A percentile compares a stretch with the other conserved stretches of the same genome.
Conservation (phyloP, 805 yeast genomes). For the Yarrowia sp. region DNA sequence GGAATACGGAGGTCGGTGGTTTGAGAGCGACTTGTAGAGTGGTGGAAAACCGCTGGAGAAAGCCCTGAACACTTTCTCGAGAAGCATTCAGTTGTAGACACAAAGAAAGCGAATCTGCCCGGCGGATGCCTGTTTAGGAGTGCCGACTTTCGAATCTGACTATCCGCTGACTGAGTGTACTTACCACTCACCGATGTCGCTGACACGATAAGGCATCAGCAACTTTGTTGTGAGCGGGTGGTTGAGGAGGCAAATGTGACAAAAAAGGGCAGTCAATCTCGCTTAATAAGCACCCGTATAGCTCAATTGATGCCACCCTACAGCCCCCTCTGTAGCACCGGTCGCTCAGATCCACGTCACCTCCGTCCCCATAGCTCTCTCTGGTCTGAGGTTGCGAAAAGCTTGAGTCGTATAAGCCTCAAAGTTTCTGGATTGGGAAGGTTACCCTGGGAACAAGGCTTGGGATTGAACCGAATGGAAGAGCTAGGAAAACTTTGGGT, state of each 20-base stretch:
- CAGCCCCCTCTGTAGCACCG: neutral
- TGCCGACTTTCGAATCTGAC: neutral
- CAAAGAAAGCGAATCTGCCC: too few relatives aligned
- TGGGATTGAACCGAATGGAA: conserved; percentile 25
- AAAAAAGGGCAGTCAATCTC: too few relatives aligned
- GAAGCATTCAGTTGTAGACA: too few relatives aligned
- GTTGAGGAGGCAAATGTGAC: neutral
- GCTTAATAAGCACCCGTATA: neutral
- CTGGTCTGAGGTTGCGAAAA: conserved; percentile 33
- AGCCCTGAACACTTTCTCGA: too few relatives aligned
- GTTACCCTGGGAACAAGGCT: conserved; percentile 27
- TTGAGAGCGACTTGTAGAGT: neutral
- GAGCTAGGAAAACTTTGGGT: conserved; percentile 38
- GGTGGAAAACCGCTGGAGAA: too few relatives aligned
- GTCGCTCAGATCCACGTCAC: neutral
- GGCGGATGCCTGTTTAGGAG: neutral
- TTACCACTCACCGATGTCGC: conserved; percentile 5
- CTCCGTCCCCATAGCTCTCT: neutral
- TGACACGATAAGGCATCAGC: conserved; percentile 36
- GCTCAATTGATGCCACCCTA: neutral
- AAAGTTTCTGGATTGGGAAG: conserved; percentile 18
- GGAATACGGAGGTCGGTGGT: conserved; percentile 17
- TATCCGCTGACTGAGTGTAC: conserved; percentile 6
- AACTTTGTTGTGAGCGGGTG: conserved; percentile 8
- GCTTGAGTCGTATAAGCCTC: conserved; percentile 5